Percentiles rank a stretch among this genome's conserved stretches.
Evolutionary conservation across 2,329 filamentous ascomycete genomes (phyloP).

Genomic region (Elsinoe batatas): DNA sequence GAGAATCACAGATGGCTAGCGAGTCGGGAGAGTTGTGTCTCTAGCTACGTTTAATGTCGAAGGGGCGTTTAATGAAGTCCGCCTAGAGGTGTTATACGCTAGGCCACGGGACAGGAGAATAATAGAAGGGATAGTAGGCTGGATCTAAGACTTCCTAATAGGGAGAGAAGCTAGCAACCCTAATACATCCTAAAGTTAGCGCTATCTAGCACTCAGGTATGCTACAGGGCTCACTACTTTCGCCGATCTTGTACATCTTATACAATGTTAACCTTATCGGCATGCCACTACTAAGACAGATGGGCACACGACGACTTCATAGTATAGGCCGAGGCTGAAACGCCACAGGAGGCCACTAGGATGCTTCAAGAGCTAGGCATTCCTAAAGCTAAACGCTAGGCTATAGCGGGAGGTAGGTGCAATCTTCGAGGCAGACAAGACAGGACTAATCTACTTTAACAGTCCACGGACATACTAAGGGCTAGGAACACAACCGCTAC

Average conservation of each 20-base stretch:
- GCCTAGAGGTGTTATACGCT: too few species aligned
- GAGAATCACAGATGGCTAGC: too few species aligned
- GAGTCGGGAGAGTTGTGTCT: too few species aligned
- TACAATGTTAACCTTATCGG: slow-evolving; percentile 24
- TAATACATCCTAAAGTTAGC: background rate
- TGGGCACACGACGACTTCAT: background rate
- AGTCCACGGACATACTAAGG: background rate
- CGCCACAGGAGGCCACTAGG: background rate
- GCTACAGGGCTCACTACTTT: slow-evolving; percentile 25
- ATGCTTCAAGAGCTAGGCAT: background rate
- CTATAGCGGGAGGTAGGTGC: background rate
- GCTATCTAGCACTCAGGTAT: slow-evolving; percentile 18
- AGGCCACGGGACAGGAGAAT: too few species aligned
- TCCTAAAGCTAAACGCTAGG: background rate
- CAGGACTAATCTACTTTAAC: background rate
- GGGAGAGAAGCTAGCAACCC: too few species aligned
- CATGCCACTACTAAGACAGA: background rate
- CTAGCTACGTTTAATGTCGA: too few species aligned
- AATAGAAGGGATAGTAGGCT: too few species aligned
- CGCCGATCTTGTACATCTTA: slow-evolving; percentile 27
- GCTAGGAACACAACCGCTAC: background rate
- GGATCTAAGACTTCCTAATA: too few species aligned
- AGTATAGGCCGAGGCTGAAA: background rate
- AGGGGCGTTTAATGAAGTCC: too few species aligned
- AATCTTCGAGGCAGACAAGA: background rate